Evolutionary conservation across 768 basidiomycete genomes (phyloP).

Genomic region (Rhizopogon rudus): DNA sequence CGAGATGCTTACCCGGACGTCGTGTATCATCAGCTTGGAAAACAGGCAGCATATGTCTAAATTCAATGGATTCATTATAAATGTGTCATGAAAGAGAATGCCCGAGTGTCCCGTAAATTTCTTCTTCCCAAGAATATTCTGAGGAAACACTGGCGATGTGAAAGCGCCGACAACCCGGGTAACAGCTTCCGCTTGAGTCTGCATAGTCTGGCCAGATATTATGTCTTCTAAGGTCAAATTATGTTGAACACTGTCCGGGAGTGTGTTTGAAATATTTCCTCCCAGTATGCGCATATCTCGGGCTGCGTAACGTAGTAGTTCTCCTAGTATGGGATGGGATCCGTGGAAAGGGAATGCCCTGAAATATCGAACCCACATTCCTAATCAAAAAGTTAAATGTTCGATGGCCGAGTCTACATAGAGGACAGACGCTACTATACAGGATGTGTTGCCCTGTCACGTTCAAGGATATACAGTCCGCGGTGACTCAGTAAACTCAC

Average conservation of each 20-base stretch:
- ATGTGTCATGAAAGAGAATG: conserved; percentile 39
- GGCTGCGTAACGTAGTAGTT: conserved; percentile 41
- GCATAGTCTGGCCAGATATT: conserved; percentile 29
- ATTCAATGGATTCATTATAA: neutral
- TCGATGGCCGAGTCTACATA: neutral
- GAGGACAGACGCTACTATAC: conserved; percentile 18
- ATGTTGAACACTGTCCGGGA: conserved; percentile 41
- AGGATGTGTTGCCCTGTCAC: conserved; percentile 22
- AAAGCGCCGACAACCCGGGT: conserved; percentile 51
- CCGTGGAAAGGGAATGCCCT: conserved; percentile 47
- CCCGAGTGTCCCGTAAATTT: conserved; percentile 45
- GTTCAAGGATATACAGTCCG: neutral
- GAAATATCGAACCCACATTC: conserved; percentile 53
- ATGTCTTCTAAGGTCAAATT: conserved; percentile 33
- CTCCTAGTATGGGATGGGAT: conserved; percentile 50
- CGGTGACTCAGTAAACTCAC: neutral
- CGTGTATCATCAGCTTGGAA: too few relatives aligned
- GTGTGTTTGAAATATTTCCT: conserved; percentile 38
- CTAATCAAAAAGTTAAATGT: conserved; percentile 8
- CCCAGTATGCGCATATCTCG: conserved; percentile 49
- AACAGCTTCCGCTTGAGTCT: conserved; percentile 38
- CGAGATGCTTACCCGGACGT: too few relatives aligned
- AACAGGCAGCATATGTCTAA: too few relatives aligned
- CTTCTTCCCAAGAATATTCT: conserved; percentile 37
- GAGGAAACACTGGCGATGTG: conserved; percentile 39